These are phyloP conservation scores for Phyllostachys edulis DNA, from an alignment of 176 grass and related monocot genomes.

Conservation along the genomic window DNA sequence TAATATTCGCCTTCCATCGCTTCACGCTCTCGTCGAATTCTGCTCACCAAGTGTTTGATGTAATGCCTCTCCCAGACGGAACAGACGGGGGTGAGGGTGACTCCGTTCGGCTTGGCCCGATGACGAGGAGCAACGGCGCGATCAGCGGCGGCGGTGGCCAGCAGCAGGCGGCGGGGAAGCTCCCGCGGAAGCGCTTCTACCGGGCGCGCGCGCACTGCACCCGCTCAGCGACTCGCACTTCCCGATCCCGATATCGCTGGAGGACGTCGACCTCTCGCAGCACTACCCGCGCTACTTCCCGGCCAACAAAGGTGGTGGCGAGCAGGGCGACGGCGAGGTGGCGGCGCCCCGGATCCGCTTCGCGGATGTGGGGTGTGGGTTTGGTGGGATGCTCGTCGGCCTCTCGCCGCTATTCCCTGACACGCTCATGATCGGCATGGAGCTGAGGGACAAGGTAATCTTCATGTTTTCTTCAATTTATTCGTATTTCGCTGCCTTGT, in stretches of 20 bases:
- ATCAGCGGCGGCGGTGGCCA: slow-evolving; percentile 4
- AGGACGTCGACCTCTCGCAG: slow-evolving; percentile 58
- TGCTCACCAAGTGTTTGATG: neutral
- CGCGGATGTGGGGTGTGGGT: slow-evolving; percentile 75
- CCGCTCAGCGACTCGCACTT: slow-evolving; percentile 97
- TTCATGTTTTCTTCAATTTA: neutral
- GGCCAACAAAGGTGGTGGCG: neutral
- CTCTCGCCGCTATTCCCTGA: slow-evolving; percentile 77
- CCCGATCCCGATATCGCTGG: slow-evolving; percentile 66
- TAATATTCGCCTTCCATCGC: neutral
- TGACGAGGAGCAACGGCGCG: slow-evolving; percentile 30
- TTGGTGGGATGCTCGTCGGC: slow-evolving; percentile 68
- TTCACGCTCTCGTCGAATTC: neutral
- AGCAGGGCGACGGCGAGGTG: neutral
- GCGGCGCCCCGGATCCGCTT: slow-evolving; percentile 47
- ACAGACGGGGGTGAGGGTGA: neutral
- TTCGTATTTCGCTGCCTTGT: neutral
- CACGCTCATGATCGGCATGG: slow-evolving; percentile 95
- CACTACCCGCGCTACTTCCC: slow-evolving; percentile 76
- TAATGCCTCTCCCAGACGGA: neutral
- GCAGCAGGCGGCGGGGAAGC: slow-evolving; percentile 36
- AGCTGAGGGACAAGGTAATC: slow-evolving; percentile 84
- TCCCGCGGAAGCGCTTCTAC: slow-evolving; percentile 86
- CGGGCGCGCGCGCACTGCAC: slow-evolving; percentile 79
- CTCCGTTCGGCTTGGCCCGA: neutral